A percentile compares a stretch with the other conserved stretches of the same genome.
Conservation (phyloP, 352 stramenopile genomes). For the Phytophthora litchii region DNA sequence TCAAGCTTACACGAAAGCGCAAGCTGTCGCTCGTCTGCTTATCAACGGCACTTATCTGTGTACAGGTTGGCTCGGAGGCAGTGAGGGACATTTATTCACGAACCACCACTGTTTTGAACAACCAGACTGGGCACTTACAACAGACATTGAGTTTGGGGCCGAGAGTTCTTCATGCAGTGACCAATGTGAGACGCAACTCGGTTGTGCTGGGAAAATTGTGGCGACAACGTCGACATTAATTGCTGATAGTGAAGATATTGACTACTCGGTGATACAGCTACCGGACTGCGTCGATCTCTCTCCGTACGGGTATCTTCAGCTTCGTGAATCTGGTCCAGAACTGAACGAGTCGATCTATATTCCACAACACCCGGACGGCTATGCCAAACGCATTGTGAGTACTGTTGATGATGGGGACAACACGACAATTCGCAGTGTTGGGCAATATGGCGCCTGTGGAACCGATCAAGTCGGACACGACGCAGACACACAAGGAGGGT, state of each 20-base stretch:
- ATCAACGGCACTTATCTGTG: conserved; percentile 60
- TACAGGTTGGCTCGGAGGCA: conserved; percentile 69
- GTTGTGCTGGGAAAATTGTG: conserved; percentile 53
- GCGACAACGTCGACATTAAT: conserved; percentile 55
- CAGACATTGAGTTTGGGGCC: conserved; percentile 66
- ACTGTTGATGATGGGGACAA: conserved; percentile 32
- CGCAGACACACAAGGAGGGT: conserved; percentile 51
- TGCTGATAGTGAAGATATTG: conserved; percentile 35
- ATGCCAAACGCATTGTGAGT: conserved; percentile 58
- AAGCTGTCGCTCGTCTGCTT: conserved; percentile 62
- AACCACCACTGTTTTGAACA: conserved; percentile 71
- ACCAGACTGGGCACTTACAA: conserved; percentile 30
- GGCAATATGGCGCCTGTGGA: conserved; percentile 37
- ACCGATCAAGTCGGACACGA: conserved; percentile 49
- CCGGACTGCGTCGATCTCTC: conserved; percentile 35
- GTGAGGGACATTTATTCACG: conserved; percentile 70
- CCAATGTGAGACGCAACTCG: conserved; percentile 45
- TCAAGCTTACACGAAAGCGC: conserved; percentile 42
- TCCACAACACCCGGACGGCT: conserved; percentile 55
- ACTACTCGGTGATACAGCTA: conserved; percentile 74
- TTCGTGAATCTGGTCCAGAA: conserved; percentile 40
- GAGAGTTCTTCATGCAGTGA: conserved; percentile 57
- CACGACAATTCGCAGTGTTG: conserved; percentile 40
- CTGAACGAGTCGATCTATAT: conserved; percentile 66
- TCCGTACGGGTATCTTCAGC: conserved; percentile 62